Evolutionary conservation across 208 protist genomes (phyloP).

Genomic region (Leishmania turanica): DNA sequence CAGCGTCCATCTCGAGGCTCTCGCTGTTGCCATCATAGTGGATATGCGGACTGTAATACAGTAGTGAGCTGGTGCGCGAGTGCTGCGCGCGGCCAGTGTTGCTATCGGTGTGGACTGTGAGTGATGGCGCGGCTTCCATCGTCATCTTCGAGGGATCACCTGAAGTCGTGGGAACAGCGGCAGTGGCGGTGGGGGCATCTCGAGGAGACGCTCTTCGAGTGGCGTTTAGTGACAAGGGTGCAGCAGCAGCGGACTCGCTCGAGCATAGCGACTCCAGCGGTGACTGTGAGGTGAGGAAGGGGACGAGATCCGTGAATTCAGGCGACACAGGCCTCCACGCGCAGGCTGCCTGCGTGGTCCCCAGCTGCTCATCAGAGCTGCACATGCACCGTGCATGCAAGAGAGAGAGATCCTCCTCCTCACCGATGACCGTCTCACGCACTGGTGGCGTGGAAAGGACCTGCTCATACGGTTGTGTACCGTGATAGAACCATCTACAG

Average conservation of each 20-base stretch:
- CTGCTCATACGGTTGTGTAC: background rate
- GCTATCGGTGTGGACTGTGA: background rate
- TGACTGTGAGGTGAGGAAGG: conserved; percentile 7
- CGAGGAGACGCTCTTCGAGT: conserved; percentile 7
- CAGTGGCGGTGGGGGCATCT: background rate
- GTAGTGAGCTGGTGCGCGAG: background rate
- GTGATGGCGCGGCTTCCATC: background rate
- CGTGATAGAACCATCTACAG: no score
- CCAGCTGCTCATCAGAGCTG: background rate
- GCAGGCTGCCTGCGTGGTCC: background rate
- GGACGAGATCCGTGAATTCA: conserved; percentile 9
- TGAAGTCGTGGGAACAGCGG: background rate
- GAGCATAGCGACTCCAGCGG: conserved; percentile 12
- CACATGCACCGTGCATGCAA: conserved; percentile 1
- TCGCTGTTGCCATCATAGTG: background rate
- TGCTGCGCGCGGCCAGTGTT: background rate
- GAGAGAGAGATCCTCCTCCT: conserved; percentile 7
- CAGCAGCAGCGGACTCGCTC: background rate
- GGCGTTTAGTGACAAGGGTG: background rate
- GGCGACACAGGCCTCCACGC: conserved; percentile 5
- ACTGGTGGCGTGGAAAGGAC: background rate
- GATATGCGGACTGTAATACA: background rate
- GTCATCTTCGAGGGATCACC: background rate
- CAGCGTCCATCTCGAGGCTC: conserved; percentile 1
- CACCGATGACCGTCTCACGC: conserved; percentile 3